Base-by-base conservation (phyloP, 2,329 filamentous ascomycete species). In the Sordariomycetes sp. region DNA sequence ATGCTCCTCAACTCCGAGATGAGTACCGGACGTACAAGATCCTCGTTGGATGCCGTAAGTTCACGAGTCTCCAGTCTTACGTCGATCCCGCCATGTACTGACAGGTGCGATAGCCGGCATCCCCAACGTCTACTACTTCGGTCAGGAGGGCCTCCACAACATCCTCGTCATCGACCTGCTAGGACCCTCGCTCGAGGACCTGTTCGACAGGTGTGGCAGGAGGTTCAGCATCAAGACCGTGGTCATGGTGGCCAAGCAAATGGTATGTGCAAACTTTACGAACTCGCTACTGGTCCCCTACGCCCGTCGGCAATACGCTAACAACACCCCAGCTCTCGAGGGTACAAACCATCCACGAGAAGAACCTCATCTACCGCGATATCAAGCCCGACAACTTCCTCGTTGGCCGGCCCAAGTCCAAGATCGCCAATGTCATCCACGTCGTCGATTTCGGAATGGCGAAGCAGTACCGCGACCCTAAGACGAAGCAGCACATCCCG, bases 1-100 rank as follows among this genome's bases (percentile, higher is more conserved):
- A 99, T 77, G 94, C 94, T 71, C 94, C 94, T 59, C 94, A 99
- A 74, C 78, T 99, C 65, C 88, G 94, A 74, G 94, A 99, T 81
- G 94, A 99, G 74, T 99, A 99, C 74, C 86, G 94, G 69, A 99
- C 94, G 61, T 99, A 99, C 80, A 99, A 99, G 81, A 97, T 99
- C 67, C 85, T 99, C 65, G 94, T 97, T 64, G 94, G 94, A 71
- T 99, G 94, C 79, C 93, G 94, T 99, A 79, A 88, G 94, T 88
- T 57, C 59, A 40, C 12, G 12, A 11, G 37, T 40, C 18, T 18
- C 11, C 37, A 11, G 18, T 40, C 3, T 40, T 11, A 40, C 3
- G 34, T 28, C 6, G 37, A 14, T 48, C 25, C 16, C 18, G 43
- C 37, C 37, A 57, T 59, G 12, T 28, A 66, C 66, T 66, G 60